Evolutionary conservation across 139 green algal genomes (phyloP), one percentile per base, ranked within the genome.

Genomic region (Chlamydomonas sp.): DNA sequence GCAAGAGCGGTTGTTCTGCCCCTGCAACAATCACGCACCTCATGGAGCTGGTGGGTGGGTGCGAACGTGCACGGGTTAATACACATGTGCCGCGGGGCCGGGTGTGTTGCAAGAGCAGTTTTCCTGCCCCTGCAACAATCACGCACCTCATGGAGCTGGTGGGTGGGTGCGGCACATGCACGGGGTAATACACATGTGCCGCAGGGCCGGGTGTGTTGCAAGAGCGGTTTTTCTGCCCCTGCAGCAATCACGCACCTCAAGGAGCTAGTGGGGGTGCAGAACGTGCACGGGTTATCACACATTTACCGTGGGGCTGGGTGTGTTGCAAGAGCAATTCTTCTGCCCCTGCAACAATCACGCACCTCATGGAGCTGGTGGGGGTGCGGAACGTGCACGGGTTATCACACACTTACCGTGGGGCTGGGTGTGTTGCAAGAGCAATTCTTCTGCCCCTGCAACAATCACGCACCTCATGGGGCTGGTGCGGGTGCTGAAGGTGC

Each of bases 391-490:
- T 49, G 31, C 31, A 49, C 31, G 31, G 31, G 31, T 49, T 49
- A 49, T 49, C 31, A 49, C 31, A 49, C 31, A 49, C 31, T 49
- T 49, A 49, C 31, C 31, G 31, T 49, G 31, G 31, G 31, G 31
- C 31, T 49, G 31, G 31, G 31, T 49, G 31, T 49, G 31, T 49
- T 49, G 31, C 31, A 49, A 49, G 31, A 49, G 31, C 31, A 49
- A 49, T 49, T 49, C 31, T 49, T 49, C 31, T 49, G 31, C 31
- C 31, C 31, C 31, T 49, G 31, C 31, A 49, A 49, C 31, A 49
- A 49, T 97, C 57, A 90, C 95, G 72, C 92, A 99, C 94, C 88
- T 99, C 16, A 88, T 99, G 63, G 92, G 97, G 62, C 86, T 96
- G 87, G 92, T 94, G 64, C 69, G 68, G 57, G 64, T 5, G 3